These are phyloP conservation scores for Starmerella ratchasimensis DNA, from an alignment of 805 yeast species.

Conservation along the genomic window DNA sequence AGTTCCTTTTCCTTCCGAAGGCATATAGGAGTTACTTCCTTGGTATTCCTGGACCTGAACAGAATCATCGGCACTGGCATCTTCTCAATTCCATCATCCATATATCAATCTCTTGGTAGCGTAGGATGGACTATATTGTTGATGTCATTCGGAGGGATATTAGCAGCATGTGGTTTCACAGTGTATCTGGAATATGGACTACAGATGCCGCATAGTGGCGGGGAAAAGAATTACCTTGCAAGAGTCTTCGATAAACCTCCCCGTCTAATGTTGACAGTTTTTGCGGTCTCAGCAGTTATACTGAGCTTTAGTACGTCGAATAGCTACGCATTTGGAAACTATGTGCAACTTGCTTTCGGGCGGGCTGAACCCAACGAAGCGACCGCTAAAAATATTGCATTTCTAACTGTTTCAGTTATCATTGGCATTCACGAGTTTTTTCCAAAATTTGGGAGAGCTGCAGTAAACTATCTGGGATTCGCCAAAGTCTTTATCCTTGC, in stretches of 20 bases:
- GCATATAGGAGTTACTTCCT: constrained; percentile 26
- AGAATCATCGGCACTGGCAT: constrained; percentile 67
- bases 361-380: constrained; percentile 26
- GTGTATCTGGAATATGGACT: constrained; percentile 54
- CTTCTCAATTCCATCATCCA: constrained; percentile 53
- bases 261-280: constrained; percentile 37
- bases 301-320: constrained; percentile 52
- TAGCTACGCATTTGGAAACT: constrained; percentile 51
- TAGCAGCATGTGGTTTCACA: constrained; percentile 41
- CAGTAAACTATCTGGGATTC: constrained; percentile 42
- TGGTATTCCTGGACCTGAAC: constrained; percentile 39
- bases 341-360: constrained; percentile 36
- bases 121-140: constrained; percentile 43
- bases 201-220: constrained; percentile 52
- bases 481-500: constrained; percentile 40
- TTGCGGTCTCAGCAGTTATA: constrained; percentile 41
- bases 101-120: constrained; percentile 42
- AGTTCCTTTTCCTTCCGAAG: too few relatives aligned
- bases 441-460: constrained; percentile 37
- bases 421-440: constrained; percentile 34
- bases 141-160: constrained; percentile 51
- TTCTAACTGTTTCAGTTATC: constrained; percentile 33
- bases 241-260: constrained; percentile 42
- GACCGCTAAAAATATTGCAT: constrained; percentile 32
- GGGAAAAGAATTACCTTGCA: constrained; percentile 55